These are phyloP conservation scores for Diaporthe velutina DNA, from an alignment of 2,329 filamentous ascomycete genomes.

Conservation along the genomic window DNA sequence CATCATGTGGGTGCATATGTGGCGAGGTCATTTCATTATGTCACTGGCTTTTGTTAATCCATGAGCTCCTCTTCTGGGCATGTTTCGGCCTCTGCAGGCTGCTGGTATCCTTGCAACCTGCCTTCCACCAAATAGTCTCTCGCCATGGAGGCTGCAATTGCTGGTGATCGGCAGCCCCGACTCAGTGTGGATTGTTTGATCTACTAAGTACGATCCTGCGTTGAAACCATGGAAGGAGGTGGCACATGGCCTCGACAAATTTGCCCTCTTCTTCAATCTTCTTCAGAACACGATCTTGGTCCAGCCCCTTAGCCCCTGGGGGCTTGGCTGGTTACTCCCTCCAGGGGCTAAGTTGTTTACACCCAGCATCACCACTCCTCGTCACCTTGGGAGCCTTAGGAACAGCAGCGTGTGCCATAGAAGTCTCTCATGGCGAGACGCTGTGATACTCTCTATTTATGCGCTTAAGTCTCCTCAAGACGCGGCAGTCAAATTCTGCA, in stretches of 20 bases:
- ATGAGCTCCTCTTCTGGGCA: constrained; percentile 9
- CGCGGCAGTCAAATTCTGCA: too few relatives aligned
- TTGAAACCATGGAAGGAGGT: constrained; percentile 5
- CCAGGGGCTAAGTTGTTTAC: not conserved
- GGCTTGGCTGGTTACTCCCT: not conserved
- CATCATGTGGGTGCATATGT: not conserved
- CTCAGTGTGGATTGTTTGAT: constrained; percentile 23
- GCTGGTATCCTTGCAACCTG: constrained; percentile 6
- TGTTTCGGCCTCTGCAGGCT: constrained; percentile 21
- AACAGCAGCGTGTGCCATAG: not conserved
- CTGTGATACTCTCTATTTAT: too few relatives aligned
- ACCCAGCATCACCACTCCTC: not conserved
- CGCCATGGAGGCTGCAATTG: not conserved
- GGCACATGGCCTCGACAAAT: not conserved
- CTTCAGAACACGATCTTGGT: not conserved
- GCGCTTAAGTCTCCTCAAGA: not conserved
- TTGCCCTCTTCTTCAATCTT: not conserved
- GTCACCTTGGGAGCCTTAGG: too few relatives aligned
- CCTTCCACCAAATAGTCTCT: not conserved
- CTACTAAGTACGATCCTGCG: not conserved
- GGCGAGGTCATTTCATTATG: constrained; percentile 23
- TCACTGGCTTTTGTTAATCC: not conserved
- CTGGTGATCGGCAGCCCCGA: constrained; percentile 13
- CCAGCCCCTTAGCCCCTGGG: not conserved
- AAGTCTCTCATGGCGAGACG: not conserved